Percentiles rank a stretch among this genome's conserved stretches.
Evolutionary conservation across 345 rosid species (phyloP).

Genomic region (Camelina neglecta): DNA sequence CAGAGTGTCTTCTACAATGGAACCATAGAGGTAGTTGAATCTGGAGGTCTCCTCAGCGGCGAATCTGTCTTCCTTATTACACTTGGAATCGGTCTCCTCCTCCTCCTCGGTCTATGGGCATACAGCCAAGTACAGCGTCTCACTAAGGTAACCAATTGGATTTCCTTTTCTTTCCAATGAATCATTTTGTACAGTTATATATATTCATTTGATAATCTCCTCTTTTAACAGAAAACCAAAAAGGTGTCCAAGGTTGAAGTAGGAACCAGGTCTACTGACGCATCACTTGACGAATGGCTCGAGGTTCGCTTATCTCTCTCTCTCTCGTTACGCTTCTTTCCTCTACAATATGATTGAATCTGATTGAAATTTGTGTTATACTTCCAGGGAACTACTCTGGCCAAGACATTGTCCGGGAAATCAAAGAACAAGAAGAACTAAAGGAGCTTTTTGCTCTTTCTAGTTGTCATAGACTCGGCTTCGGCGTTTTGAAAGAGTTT

Average conservation of each 20-base stretch:
- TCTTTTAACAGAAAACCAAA: slow-evolving; percentile 74
- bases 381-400: slow-evolving; percentile 42
- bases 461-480: slow-evolving; percentile 35
- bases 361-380: slow-evolving; percentile 11
- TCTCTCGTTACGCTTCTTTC: background rate
- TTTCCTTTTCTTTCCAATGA: background rate
- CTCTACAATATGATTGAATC: slow-evolving; percentile 17
- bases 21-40: slow-evolving; percentile 91
- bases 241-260: slow-evolving; percentile 89
- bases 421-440: slow-evolving; percentile 49
- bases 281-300: slow-evolving; percentile 93
- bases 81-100: slow-evolving; percentile 85
- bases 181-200: background rate
- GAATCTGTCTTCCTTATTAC: slow-evolving; percentile 92
- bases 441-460: slow-evolving; percentile 12
- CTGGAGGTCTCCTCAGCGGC: slow-evolving; percentile 77
- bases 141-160: slow-evolving; percentile 64
- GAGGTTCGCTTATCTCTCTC: slow-evolving; percentile 51
- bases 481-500: slow-evolving; percentile 35
- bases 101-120: slow-evolving; percentile 80
- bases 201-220: slow-evolving; percentile 13
- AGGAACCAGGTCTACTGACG: slow-evolving; percentile 77
- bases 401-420: slow-evolving; percentile 45
- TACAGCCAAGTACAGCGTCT: slow-evolving; percentile 83
- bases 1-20: slow-evolving; percentile 85